Percentiles rank a stretch among this genome's conserved stretches.
Evolutionary conservation across 495 filamentous ascomycete species (phyloP).

Genomic region (Aspergillus taichungensis): DNA sequence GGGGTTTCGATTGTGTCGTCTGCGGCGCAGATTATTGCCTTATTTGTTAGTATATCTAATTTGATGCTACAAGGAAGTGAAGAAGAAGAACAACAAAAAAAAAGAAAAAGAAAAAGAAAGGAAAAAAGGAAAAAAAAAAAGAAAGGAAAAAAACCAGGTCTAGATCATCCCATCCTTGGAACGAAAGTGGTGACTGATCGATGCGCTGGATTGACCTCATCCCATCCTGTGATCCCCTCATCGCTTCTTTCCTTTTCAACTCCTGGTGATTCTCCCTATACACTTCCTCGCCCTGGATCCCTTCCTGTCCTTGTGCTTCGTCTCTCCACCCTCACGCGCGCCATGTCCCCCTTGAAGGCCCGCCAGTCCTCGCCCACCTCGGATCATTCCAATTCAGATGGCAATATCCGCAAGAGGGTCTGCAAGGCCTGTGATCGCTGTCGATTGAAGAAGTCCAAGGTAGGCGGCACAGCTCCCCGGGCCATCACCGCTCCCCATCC

Average conservation of each 20-base stretch:
- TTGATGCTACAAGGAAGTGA: slow-evolving; percentile 3
- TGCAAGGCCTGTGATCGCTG: slow-evolving; percentile 59
- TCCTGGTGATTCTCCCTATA: slow-evolving; percentile 2
- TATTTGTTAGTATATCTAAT: slow-evolving; percentile 1
- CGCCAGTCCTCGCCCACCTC: slow-evolving; percentile 38
- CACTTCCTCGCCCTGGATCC: background rate
- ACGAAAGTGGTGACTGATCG: slow-evolving; percentile 1
- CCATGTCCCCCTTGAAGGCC: slow-evolving; percentile 30
- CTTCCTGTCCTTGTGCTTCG: background rate
- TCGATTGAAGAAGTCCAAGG: slow-evolving; percentile 57
- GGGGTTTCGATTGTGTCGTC: slow-evolving; percentile 22
- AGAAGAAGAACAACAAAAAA: background rate
- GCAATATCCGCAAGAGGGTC: slow-evolving; percentile 46
- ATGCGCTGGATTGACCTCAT: background rate
- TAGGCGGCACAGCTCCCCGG: slow-evolving; percentile 20
- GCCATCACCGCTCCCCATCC: slow-evolving; percentile 10
- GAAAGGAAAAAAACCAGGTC: slow-evolving; percentile 6
- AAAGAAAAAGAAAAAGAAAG: slow-evolving; percentile 2
- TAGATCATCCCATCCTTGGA: no score
- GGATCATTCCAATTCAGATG: slow-evolving; percentile 37
- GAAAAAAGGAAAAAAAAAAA: slow-evolving; percentile 6
- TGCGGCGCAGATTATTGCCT: slow-evolving; percentile 13
- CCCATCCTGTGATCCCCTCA: background rate
- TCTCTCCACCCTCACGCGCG: slow-evolving; percentile 5
- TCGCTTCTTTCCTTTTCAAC: background rate